Evolutionary conservation across 192 early-diverging fungal species (phyloP).

Genomic region (Coemansia sp.): DNA sequence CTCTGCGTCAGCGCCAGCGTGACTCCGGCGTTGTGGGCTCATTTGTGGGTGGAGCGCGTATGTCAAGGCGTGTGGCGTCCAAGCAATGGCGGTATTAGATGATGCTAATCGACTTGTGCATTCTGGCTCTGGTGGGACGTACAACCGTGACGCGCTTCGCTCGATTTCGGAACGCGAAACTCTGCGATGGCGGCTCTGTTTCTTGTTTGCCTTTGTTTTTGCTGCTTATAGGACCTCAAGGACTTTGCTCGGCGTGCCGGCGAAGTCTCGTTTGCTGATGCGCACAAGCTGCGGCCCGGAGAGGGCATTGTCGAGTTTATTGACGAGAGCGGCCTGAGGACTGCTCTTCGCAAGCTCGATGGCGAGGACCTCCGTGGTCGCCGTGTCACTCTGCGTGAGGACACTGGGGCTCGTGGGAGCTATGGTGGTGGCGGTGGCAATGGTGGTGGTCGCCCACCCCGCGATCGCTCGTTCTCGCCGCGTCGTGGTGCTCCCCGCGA

Average conservation of each 20-base stretch:
- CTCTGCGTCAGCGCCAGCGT: background rate
- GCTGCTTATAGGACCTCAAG: slow-evolving; percentile 81
- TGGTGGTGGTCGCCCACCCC: slow-evolving; percentile 38
- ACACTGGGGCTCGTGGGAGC: slow-evolving; percentile 31
- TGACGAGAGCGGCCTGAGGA: slow-evolving; percentile 73
- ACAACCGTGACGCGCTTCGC: background rate
- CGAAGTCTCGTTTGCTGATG: slow-evolving; percentile 90
- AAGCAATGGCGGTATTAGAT: slow-evolving; percentile 7
- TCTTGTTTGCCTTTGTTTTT: slow-evolving; percentile 2
- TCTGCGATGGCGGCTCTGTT: background rate
- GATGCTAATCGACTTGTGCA: slow-evolving; percentile 2
- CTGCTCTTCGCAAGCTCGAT: slow-evolving; percentile 82
- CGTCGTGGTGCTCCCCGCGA: slow-evolving; percentile 47
- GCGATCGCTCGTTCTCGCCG: slow-evolving; percentile 47
- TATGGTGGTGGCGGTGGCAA: slow-evolving; percentile 26
- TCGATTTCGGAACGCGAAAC: background rate
- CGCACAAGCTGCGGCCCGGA: slow-evolving; percentile 76
- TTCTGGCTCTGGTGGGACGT: slow-evolving; percentile 3
- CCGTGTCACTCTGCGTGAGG: slow-evolving; percentile 62
- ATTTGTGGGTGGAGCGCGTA: slow-evolving; percentile 18
- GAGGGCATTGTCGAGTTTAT: slow-evolving; percentile 93
- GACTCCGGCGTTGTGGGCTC: background rate
- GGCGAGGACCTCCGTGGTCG: slow-evolving; percentile 70
- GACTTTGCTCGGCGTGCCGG: slow-evolving; percentile 93
- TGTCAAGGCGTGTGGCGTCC: slow-evolving; percentile 22